A percentile compares a stretch with the other conserved stretches of the same genome.
Evolutionary conservation across 2,329 filamentous ascomycete species (phyloP).

Genomic region (Arthroderma sp.): DNA sequence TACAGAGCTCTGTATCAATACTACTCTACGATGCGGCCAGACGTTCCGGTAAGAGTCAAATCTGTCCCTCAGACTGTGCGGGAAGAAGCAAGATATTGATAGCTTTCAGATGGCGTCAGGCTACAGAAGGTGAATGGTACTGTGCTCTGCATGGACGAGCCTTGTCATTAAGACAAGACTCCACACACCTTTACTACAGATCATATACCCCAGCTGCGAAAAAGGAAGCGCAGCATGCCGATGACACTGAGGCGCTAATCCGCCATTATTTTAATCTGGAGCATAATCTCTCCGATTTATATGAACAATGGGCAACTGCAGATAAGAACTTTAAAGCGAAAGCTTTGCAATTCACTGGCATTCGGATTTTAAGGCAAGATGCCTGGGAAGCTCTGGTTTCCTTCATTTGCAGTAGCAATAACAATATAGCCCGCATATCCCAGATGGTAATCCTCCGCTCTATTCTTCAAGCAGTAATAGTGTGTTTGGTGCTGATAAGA

Average conservation of each 20-base stretch:
- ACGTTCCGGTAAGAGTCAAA: conserved; percentile 53
- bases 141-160: conserved; percentile 79
- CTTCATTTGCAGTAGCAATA: conserved; percentile 98
- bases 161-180: conserved; percentile 71
- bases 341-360: conserved; percentile 75
- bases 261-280: conserved; percentile 77
- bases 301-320: conserved; percentile 71
- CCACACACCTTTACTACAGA: conserved; percentile 64
- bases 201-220: conserved; percentile 41
- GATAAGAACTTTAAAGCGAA: conserved; percentile 83
- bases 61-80: conserved; percentile 1
- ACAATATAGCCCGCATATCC: conserved; percentile 89
- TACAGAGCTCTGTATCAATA: conserved; percentile 84
- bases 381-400: conserved; percentile 87
- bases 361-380: conserved; percentile 86
- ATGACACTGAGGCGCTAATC: conserved; percentile 62
- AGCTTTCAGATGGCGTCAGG: conserved; percentile 62
- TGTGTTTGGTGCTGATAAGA: not conserved
- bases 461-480: not conserved
- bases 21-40: conserved; percentile 85
- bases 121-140: conserved; percentile 70
- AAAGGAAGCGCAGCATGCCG: conserved; percentile 26
- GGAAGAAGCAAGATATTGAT: conserved; percentile 1
- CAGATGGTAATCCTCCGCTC: conserved; percentile 56
- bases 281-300: conserved; percentile 62